These are phyloP conservation scores for Cavenderia fasciculata DNA, from an alignment of 78 protist genomes.

Conservation along the genomic window DNA sequence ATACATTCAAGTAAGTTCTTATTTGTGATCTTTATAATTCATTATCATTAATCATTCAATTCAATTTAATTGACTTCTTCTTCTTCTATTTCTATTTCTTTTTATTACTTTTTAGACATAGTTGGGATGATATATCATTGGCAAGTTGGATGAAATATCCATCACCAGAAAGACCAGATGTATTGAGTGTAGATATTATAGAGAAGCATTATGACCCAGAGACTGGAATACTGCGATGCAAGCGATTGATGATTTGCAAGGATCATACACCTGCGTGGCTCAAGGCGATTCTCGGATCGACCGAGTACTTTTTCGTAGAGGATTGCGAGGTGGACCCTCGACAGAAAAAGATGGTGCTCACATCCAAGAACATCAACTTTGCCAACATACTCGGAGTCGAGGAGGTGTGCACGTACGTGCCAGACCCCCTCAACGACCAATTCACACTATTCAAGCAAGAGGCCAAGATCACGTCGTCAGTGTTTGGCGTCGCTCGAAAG, in stretches of 20 bases:
- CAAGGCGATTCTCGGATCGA: slow-evolving; percentile 10
- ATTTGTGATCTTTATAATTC: not conserved
- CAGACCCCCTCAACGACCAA: slow-evolving; percentile 49
- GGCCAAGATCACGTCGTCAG: slow-evolving; percentile 31
- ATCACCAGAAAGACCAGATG: slow-evolving; percentile 77
- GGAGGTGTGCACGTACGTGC: slow-evolving; percentile 69
- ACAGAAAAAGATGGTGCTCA: slow-evolving; percentile 46
- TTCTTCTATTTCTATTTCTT: not conserved
- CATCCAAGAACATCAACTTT: slow-evolving; percentile 49
- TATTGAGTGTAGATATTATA: slow-evolving; percentile 70
- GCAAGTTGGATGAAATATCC: slow-evolving; percentile 82
- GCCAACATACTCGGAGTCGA: slow-evolving; percentile 58
- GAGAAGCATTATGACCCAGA: slow-evolving; percentile 66
- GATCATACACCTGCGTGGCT: slow-evolving; percentile 66
- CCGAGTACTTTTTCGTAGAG: slow-evolving; percentile 61
- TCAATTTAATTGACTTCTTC: not conserved
- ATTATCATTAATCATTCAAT: too few species aligned
- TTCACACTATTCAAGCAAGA: slow-evolving; percentile 70
- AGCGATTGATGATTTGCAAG: slow-evolving; percentile 52
- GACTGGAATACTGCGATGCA: slow-evolving; percentile 63
- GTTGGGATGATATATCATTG: slow-evolving; percentile 70
- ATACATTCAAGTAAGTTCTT: slow-evolving; percentile 67
- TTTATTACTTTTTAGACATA: slow-evolving; percentile 34
- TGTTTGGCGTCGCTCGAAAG: slow-evolving; percentile 65
- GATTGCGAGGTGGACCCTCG: slow-evolving; percentile 68